Percentiles rank a stretch among this genome's conserved stretches.
Conservation (phyloP, 108 stramenopile genomes). For the Seminavis robusta region DNA sequence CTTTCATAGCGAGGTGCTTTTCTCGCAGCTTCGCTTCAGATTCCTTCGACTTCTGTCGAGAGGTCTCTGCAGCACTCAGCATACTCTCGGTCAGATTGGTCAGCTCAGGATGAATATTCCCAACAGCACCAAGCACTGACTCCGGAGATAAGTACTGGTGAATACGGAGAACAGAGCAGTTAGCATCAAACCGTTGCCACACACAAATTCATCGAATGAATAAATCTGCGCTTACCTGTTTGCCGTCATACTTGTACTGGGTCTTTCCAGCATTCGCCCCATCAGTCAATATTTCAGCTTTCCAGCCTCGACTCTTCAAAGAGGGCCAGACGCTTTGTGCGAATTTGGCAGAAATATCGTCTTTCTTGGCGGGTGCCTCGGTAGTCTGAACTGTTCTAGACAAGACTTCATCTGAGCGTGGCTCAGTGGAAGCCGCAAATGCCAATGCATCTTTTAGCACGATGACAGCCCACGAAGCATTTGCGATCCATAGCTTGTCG, state of each 20-base stretch:
- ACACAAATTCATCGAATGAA: not conserved
- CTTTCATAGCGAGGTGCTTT: conserved; percentile 17
- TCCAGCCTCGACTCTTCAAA: conserved; percentile 71
- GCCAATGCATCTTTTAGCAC: conserved; percentile 46
- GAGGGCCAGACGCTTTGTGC: conserved; percentile 55
- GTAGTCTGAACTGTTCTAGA: not conserved
- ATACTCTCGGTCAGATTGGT: conserved; percentile 42
- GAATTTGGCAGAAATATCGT: conserved; percentile 12
- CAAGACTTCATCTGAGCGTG: conserved; percentile 7
- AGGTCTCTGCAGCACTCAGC: conserved; percentile 30
- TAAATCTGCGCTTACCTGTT: conserved; percentile 4
- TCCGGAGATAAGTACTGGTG: not conserved
- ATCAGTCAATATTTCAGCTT: conserved; percentile 30
- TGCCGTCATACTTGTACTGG: conserved; percentile 21
- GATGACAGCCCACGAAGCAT: conserved; percentile 35
- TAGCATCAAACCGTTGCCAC: not conserved
- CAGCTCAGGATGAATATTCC: conserved; percentile 64
- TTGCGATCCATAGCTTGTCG: conserved; percentile 19
- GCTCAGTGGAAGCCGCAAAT: conserved; percentile 30
- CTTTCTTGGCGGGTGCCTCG: not conserved
- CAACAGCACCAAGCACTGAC: not conserved
- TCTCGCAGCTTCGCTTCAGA: conserved; percentile 11
- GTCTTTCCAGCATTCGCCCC: conserved; percentile 25
- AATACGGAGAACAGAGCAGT: not conserved
- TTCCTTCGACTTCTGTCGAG: not conserved